Percentiles rank a stretch among this genome's conserved stretches.
phyloP scores from a whole-genome alignment of 495 filamentous ascomycete genomes.

The Tuber melanosporum region DNA sequence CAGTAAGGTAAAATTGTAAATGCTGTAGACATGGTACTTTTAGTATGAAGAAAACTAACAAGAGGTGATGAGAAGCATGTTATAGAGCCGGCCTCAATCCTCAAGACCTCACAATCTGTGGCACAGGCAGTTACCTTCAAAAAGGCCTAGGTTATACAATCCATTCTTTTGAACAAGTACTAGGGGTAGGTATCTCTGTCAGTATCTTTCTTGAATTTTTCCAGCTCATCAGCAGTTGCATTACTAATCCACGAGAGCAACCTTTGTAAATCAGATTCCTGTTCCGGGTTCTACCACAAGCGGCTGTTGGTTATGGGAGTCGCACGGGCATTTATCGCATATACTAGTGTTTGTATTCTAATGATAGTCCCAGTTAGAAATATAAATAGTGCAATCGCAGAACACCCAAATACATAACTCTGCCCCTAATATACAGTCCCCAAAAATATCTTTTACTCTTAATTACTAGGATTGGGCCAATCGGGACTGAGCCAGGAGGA shows the following conservation, averaged over 20 bases:
- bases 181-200: background rate
- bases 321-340: background rate
- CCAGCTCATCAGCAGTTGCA: background rate
- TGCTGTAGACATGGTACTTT: no score
- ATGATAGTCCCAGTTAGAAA: background rate
- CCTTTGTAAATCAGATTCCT: background rate
- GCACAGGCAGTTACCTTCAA: no score
- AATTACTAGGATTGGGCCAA: no score
- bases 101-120: no score
- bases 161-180: slow-evolving; percentile 8
- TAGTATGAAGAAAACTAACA: no score
- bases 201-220: background rate
- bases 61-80: no score
- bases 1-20: no score
- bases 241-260: background rate
- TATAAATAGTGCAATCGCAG: background rate
- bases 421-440: background rate
- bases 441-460: no score
- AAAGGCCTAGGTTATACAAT: no score
- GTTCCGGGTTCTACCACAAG: background rate
- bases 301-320: background rate
- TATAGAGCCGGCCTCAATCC: no score
- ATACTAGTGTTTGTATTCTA: background rate
- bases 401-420: background rate
- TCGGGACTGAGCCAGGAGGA: background rate